Percentiles rank a stretch among this genome's conserved stretches.
phyloP scores from a whole-genome alignment of 305 asterid genomes.

The Solanum hybrid region DNA sequence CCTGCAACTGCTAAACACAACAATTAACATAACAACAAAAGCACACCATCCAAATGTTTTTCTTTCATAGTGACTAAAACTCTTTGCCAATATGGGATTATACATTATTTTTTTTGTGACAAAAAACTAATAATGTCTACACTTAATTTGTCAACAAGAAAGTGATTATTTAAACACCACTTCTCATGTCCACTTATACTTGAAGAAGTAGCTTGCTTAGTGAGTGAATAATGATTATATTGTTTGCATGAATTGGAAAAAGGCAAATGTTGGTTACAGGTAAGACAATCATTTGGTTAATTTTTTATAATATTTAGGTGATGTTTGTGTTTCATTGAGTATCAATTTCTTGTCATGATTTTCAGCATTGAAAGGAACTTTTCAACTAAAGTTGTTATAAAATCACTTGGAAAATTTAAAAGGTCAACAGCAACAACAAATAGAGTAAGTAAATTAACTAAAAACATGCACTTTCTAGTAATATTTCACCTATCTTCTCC shows the following conservation, averaged over 20 bases:
- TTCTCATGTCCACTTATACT: neutral
- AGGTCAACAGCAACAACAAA: neutral
- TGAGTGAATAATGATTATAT: neutral
- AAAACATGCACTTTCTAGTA: neutral
- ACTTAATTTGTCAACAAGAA: neutral
- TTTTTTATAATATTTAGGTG: constrained; percentile 4
- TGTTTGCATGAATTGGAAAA: neutral
- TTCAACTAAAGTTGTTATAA: constrained; percentile 26
- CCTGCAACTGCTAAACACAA: constrained; percentile 33
- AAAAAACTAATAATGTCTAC: neutral
- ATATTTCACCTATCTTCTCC: neutral
- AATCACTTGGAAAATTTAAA: neutral
- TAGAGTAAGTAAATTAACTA: neutral
- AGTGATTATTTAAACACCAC: neutral
- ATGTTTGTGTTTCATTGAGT: neutral
- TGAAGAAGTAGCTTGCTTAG: neutral
- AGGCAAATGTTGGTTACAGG: neutral
- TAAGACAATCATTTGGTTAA: neutral
- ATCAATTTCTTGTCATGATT: constrained; percentile 5
- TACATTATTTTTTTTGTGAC: constrained; percentile 36
- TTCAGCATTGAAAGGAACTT: constrained; percentile 23
- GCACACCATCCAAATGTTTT: constrained; percentile 44
- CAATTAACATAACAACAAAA: constrained; percentile 23
- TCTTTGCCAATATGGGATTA: constrained; percentile 59
- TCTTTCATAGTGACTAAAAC: constrained; percentile 49